phyloP scores from a whole-genome alignment of 2,329 filamentous ascomycete species.

The Bipolaris gigantea region DNA sequence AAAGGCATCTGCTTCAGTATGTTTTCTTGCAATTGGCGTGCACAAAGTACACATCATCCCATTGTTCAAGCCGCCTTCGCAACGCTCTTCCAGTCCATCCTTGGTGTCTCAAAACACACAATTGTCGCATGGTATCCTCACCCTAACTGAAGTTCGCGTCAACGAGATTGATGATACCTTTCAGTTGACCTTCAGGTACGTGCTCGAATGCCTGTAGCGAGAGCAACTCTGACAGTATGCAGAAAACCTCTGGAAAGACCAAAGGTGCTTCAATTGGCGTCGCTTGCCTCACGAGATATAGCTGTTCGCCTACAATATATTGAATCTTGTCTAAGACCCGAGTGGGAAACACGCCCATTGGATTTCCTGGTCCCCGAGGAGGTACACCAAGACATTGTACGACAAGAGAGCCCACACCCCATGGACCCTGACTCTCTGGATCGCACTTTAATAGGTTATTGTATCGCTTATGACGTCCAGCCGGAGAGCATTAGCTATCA shows the following conservation, averaged over 20 bases:
- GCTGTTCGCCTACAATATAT: slow-evolving; percentile 63
- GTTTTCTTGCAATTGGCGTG: slow-evolving; percentile 69
- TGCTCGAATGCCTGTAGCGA: background rate
- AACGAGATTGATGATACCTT: slow-evolving; percentile 67
- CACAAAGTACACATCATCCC: slow-evolving; percentile 71
- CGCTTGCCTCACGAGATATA: slow-evolving; percentile 65
- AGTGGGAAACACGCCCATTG: slow-evolving; percentile 66
- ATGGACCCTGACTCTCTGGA: slow-evolving; percentile 66
- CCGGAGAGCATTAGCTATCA: slow-evolving; percentile 61
- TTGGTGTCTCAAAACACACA: slow-evolving; percentile 54
- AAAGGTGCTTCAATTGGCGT: slow-evolving; percentile 63
- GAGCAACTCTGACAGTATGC: slow-evolving; percentile 8
- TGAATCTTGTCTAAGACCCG: slow-evolving; percentile 65
- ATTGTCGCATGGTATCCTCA: slow-evolving; percentile 65
- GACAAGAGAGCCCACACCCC: slow-evolving; percentile 50
- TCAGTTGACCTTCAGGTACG: slow-evolving; percentile 64
- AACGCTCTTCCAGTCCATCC: slow-evolving; percentile 58
- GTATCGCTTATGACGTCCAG: slow-evolving; percentile 68
- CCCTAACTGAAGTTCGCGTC: slow-evolving; percentile 61
- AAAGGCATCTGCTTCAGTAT: slow-evolving; percentile 65
- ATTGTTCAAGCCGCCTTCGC: slow-evolving; percentile 59
- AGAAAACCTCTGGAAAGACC: slow-evolving; percentile 59
- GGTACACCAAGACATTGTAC: slow-evolving; percentile 39
- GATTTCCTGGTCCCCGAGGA: slow-evolving; percentile 62
- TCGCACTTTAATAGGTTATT: slow-evolving; percentile 69